Evolutionary conservation across 768 basidiomycete genomes (phyloP), one percentile per base, ranked within the genome.

Genomic region (Coprinopsis sp.): DNA sequence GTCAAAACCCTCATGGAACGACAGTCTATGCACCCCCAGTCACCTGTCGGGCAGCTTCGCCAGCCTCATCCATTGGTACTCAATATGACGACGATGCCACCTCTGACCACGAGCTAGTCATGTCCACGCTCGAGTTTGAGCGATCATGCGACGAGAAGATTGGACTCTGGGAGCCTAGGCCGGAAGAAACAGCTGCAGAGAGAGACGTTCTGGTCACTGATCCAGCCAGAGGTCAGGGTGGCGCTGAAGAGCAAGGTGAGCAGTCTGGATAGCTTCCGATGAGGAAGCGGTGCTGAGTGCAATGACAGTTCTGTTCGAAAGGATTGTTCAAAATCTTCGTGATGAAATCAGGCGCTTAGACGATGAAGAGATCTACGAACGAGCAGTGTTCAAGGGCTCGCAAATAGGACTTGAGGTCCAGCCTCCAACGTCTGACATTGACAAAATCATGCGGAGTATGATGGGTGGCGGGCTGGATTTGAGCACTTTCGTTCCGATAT

Each of bases 31-130:
- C 46, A 10, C 46, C 46, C 13, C 46, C 46, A 6, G 30, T 41
- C 5, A 39, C 40, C 13, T 46, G 45, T 38, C 40, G 40, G 30
- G 45, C 36, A 28, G 45, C 27, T 19, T 79, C 77, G 8, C 76
- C 76, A 11, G 69, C 76, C 14, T 76, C 74, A 47, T 78, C 77
- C 12, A 65, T 78, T 18, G 76, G 76, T 33, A 77, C 74, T 13
- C 53, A 65, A 1, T 73, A 74, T 42, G 64, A 60, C 11, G 64
- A 65, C 37, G 76, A 77, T 55, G 69, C 73, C 49, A 77, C 74
- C 1, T 71, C 70, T 34, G 77, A 79, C 53, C 52, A 56, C n/a
- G 76, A 79, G 51, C 51, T 52, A 1, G 54, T 63, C 23, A 54
- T 76, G 28, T 62, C 62, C 23, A 64, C 70, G 33, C 43, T 45